A percentile compares a stretch with the other conserved stretches of the same genome.
phyloP scores from a whole-genome alignment of 768 basidiomycete species.

The Rhodotorula babjevae region DNA sequence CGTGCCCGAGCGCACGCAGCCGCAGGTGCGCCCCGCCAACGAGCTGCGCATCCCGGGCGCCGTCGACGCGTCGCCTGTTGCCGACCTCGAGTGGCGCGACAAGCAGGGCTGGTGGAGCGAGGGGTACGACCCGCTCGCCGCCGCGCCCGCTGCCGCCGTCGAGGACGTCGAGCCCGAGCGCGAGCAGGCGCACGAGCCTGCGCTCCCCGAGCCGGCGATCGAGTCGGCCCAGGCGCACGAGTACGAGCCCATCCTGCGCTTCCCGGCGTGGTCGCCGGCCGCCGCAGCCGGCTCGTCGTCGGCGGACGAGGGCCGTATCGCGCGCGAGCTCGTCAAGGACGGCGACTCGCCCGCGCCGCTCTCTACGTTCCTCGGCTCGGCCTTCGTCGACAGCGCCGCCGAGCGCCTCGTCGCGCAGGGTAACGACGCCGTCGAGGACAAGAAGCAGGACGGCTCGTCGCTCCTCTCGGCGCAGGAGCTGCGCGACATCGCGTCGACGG shows the following conservation, averaged over 20 bases:
- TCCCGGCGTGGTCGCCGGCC: slow-evolving; percentile 18
- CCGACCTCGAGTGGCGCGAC: slow-evolving; percentile 21
- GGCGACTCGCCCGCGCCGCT: neutral
- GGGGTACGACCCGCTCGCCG: neutral
- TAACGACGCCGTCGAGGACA: neutral
- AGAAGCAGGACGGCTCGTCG: neutral
- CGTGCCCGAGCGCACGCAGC: neutral
- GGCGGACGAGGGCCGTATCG: neutral
- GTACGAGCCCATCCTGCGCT: slow-evolving; percentile 4
- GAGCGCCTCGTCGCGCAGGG: too few species aligned
- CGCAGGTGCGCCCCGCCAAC: neutral
- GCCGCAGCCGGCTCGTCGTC: neutral
- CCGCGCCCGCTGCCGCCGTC: neutral
- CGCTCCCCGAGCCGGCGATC: neutral
- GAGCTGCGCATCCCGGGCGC: slow-evolving; percentile 5
- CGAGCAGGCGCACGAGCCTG: neutral
- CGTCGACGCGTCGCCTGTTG: slow-evolving; percentile 14
- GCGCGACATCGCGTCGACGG: slow-evolving; percentile 10
- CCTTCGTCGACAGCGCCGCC: neutral
- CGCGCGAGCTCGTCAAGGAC: neutral
- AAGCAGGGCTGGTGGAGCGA: slow-evolving; percentile 25
- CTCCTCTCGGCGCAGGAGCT: neutral
- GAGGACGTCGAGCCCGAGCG: too few species aligned
- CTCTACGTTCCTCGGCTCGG: neutral
- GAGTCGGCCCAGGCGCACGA: slow-evolving; percentile 10